Conservation (phyloP, 805 yeast genomes). For the Barnettozyma salicaria region DNA sequence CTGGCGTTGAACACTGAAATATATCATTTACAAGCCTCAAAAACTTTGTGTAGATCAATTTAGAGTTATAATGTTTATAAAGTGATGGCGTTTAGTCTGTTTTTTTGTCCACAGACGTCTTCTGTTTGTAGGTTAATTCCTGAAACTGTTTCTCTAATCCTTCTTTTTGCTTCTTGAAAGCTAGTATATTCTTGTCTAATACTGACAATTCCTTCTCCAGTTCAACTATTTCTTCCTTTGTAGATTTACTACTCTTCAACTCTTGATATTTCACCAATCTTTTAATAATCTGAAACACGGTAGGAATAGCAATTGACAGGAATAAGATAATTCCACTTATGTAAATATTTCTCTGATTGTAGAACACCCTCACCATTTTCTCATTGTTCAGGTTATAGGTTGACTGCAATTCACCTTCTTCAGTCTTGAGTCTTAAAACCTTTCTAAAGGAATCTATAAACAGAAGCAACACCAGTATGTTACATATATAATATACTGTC, state of each 20-base stretch:
- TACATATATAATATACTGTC: conserved; percentile 39
- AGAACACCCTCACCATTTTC: conserved; percentile 52
- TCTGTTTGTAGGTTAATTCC: conserved; percentile 28
- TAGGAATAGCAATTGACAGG: conserved; percentile 46
- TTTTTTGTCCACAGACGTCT: conserved; percentile 22
- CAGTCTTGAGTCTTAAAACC: conserved; percentile 28
- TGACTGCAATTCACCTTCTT: conserved; percentile 16
- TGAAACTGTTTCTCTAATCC: conserved; percentile 48
- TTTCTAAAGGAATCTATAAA: conserved; percentile 51
- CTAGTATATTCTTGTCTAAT: conserved; percentile 38
- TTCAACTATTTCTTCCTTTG: conserved; percentile 13
- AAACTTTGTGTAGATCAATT: not conserved
- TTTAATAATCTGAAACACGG: conserved; percentile 45
- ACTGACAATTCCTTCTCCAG: conserved; percentile 26
- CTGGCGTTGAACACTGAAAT: conserved; percentile 33
- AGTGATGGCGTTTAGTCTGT: conserved; percentile 15
- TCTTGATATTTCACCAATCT: conserved; percentile 46
- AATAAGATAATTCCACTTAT: conserved; percentile 58
- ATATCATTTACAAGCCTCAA: too few relatives aligned
- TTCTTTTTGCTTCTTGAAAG: conserved; percentile 44
- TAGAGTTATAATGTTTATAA: too few relatives aligned
- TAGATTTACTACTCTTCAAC: conserved; percentile 18
- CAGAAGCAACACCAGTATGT: conserved; percentile 40
- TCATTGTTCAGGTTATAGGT: conserved; percentile 36
- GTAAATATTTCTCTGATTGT: conserved; percentile 57